Percentiles rank a stretch among this genome's conserved stretches.
Evolutionary conservation across 305 asterid species (phyloP).

Genomic region (Plantago rigida): DNA sequence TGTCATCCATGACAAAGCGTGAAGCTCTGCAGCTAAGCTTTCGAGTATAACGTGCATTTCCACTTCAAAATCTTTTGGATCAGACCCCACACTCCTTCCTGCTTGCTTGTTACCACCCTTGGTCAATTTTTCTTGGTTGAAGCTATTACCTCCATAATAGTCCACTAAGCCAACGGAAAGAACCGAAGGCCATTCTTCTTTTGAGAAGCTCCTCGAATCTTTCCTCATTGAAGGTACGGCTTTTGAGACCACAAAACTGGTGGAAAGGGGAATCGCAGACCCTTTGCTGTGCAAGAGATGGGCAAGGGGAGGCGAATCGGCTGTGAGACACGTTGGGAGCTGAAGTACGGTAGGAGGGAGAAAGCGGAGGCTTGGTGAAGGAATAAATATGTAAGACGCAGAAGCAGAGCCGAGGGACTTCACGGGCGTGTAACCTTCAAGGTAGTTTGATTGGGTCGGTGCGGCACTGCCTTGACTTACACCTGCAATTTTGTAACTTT

Average conservation of each 20-base stretch:
- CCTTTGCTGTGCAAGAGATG: constrained; percentile 98
- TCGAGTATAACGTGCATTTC: constrained; percentile 69
- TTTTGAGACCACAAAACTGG: constrained; percentile 82
- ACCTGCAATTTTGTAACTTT: constrained; percentile 41
- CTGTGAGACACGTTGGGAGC: constrained; percentile 90
- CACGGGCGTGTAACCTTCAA: constrained; percentile 88
- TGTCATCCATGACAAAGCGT: constrained; percentile 94
- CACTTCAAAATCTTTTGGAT: constrained; percentile 54
- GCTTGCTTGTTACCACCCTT: constrained; percentile 49
- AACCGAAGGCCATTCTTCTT: constrained; percentile 94
- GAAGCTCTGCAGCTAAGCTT: constrained; percentile 82
- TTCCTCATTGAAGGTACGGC: constrained; percentile 88
- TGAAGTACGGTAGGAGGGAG: constrained; percentile 81
- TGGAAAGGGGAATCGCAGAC: constrained; percentile 81
- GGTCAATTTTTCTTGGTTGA: constrained; percentile 48
- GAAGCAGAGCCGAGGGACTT: constrained; percentile 81
- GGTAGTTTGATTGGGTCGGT: constrained; percentile 57
- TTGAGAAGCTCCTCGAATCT: constrained; percentile 47
- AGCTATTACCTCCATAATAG: constrained; percentile 62
- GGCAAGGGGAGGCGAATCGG: constrained; percentile 96
- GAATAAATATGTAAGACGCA: constrained; percentile 70
- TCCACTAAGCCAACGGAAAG: constrained; percentile 81
- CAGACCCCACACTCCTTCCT: constrained; percentile 50
- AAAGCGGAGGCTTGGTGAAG: constrained; percentile 86
- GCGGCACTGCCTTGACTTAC: constrained; percentile 60